These are phyloP conservation scores for Ogataea saltuana DNA, from an alignment of 805 yeast genomes.

Conservation along the genomic window DNA sequence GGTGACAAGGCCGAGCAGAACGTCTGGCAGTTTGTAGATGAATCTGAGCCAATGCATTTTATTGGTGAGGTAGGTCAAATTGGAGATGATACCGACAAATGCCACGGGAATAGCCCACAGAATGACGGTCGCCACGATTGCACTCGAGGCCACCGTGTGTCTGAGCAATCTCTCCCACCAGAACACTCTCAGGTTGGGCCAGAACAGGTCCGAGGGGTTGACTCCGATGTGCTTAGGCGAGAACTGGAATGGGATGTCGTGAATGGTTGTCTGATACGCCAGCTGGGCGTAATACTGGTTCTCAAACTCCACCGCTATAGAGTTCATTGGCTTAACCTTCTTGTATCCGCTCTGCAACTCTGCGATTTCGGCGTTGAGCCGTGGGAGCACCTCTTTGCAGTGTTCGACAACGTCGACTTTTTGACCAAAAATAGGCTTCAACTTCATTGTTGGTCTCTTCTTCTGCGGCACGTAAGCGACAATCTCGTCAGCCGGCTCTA, in stretches of 20 bases:
- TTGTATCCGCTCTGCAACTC: conserved; percentile 53
- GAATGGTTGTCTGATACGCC: conserved; percentile 63
- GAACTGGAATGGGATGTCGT: conserved; percentile 67
- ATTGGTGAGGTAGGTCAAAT: conserved; percentile 60
- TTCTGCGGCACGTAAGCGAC: conserved; percentile 60
- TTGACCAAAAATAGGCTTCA: conserved; percentile 45
- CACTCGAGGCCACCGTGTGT: conserved; percentile 50
- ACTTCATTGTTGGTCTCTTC: conserved; percentile 63
- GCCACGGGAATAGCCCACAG: conserved; percentile 82
- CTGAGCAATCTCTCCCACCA: conserved; percentile 78
- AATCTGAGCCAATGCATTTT: conserved; percentile 55
- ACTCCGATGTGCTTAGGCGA: conserved; percentile 61
- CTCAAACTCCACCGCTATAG: conserved; percentile 77
- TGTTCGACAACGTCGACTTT: conserved; percentile 65
- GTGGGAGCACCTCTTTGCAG: conserved; percentile 57
- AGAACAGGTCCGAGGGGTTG: conserved; percentile 61
- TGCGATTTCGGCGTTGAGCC: conserved; percentile 55
- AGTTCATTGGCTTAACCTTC: conserved; percentile 64
- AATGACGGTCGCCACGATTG: conserved; percentile 54
- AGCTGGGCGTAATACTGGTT: conserved; percentile 74
- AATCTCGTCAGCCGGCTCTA: conserved; percentile 50
- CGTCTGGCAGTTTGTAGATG: conserved; percentile 55
- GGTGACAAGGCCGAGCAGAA: conserved; percentile 62
- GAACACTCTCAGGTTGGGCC: conserved; percentile 73
- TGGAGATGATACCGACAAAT: conserved; percentile 73